These are phyloP conservation scores for Diaporthe helianthi DNA, from an alignment of 2,329 filamentous ascomycete genomes.

Conservation along the genomic window DNA sequence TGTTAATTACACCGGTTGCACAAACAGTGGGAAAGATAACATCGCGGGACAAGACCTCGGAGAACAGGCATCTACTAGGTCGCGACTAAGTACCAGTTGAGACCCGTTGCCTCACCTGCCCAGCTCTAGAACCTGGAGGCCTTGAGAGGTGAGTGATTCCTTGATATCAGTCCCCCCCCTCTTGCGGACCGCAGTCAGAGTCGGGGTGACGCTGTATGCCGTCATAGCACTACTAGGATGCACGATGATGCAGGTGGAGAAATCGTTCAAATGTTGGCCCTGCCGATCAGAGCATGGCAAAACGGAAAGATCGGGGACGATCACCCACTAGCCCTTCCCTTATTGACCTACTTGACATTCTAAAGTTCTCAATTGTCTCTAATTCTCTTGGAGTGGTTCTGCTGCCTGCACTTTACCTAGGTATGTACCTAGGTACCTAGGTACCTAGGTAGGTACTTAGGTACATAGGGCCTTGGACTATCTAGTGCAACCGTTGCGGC, in stretches of 20 bases:
- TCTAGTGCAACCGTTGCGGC: too few relatives aligned
- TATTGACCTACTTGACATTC: too few relatives aligned
- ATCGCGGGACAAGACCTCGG: background rate
- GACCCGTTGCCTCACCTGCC: background rate
- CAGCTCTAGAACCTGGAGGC: conserved; percentile 1
- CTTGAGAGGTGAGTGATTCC: background rate
- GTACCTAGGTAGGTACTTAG: too few relatives aligned
- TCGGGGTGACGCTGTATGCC: conserved; percentile 23
- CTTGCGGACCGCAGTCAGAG: background rate
- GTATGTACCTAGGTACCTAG: too few relatives aligned
- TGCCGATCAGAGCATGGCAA: conserved; percentile 3
- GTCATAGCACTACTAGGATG: conserved; percentile 19
- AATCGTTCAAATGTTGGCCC: background rate
- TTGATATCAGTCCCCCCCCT: conserved; percentile 9
- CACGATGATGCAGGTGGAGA: conserved; percentile 12
- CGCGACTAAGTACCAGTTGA: background rate
- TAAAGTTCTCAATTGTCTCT: background rate
- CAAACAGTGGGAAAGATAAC: background rate
- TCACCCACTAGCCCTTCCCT: too few relatives aligned
- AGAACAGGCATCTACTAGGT: background rate
- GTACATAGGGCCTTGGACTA: too few relatives aligned
- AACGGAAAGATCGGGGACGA: background rate
- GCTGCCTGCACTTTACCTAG: background rate
- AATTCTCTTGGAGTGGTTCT: background rate
- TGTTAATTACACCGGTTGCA: background rate